A percentile compares a stretch with the other conserved stretches of the same genome.
Evolutionary conservation across 352 stramenopile species (phyloP).

Genomic region (Globisporangium splendens): DNA sequence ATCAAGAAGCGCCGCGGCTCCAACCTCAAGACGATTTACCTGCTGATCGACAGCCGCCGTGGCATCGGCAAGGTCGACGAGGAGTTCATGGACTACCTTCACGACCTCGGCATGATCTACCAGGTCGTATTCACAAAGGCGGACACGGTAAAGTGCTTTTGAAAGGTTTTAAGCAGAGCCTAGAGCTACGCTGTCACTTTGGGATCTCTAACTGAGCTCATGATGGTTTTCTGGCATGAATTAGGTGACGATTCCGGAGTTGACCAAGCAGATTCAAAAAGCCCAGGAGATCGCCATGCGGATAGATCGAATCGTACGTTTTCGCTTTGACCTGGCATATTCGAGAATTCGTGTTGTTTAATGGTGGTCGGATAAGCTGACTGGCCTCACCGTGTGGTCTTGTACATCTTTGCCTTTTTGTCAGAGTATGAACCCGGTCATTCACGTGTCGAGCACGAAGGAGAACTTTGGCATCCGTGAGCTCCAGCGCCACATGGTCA

Average conservation of each 20-base stretch:
- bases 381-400: not conserved
- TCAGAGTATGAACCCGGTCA: constrained; percentile 82
- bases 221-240: not conserved
- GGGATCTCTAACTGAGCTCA: not conserved
- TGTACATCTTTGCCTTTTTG: constrained; percentile 6
- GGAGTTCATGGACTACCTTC: constrained; percentile 88
- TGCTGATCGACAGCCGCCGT: constrained; percentile 78
- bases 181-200: no score
- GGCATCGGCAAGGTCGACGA: constrained; percentile 74
- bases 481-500: constrained; percentile 71
- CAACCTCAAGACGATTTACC: constrained; percentile 76
- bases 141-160: constrained; percentile 36
- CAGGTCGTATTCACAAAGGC: constrained; percentile 91
- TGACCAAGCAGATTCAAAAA: constrained; percentile 50
- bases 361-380: not conserved
- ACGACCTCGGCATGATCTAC: constrained; percentile 77
- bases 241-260: constrained; percentile 31
- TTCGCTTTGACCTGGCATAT: not conserved
- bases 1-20: constrained; percentile 49
- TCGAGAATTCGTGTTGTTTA: no score
- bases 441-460: constrained; percentile 78
- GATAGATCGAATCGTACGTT: constrained; percentile 49
- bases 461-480: constrained; percentile 73
- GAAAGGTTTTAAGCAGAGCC: not conserved
- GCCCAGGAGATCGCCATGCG: constrained; percentile 40